Evolutionary conservation across 2,329 filamentous ascomycete genomes (phyloP), one percentile per base, ranked within the genome.

Genomic region (Gaeumannomyces tritici): DNA sequence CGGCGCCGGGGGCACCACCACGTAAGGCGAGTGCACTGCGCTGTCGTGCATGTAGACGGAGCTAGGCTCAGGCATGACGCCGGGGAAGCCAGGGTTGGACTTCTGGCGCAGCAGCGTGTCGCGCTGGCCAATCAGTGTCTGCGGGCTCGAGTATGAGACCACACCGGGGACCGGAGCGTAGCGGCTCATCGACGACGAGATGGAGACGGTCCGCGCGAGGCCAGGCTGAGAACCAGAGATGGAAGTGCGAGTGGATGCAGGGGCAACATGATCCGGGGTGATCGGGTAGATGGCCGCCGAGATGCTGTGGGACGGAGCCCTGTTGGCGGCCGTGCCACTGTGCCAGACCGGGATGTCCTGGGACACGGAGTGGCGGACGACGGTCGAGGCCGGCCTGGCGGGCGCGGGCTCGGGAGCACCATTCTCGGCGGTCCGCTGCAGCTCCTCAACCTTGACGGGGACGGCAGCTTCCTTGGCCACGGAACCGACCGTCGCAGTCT

Each of bases 401-500:
- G 69, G 68, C 0, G 73, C 71, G 12, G 77, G 73, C 8, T 74
- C 72, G 4, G 79, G 79, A 2, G 76, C 71, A 13, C 79, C 83
- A 59, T 77, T 80, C 42, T 79, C 74, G 2, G 85, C 79, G 21
- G 87, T 88, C 72, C 88, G 85, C 66, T 88, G 81, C 35, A 91
- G 78, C 65, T 86, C 85, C 13, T 83, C 76, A 1, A 91, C 72
- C 63, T 89, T 78, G 24, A 91, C 80, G 1, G 88, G 88, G 3
- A n/a, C 42, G 21, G 79, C 84, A 24, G 83, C 74, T 5, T 74
- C 69, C 68, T 76, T 69, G 11, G 61, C 24, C 59, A 5, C 26
- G 3, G 59, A n/a, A 24, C 5, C 24, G 28, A 26, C 5, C 3
- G 21, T 29, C 24, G 26, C 55, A 42, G 31, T 27, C 4, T 55